Percentiles rank a stretch among this genome's conserved stretches.
Conservation (phyloP, 768 basidiomycete species). For the Cystobasidiopsis lactophilus region DNA sequence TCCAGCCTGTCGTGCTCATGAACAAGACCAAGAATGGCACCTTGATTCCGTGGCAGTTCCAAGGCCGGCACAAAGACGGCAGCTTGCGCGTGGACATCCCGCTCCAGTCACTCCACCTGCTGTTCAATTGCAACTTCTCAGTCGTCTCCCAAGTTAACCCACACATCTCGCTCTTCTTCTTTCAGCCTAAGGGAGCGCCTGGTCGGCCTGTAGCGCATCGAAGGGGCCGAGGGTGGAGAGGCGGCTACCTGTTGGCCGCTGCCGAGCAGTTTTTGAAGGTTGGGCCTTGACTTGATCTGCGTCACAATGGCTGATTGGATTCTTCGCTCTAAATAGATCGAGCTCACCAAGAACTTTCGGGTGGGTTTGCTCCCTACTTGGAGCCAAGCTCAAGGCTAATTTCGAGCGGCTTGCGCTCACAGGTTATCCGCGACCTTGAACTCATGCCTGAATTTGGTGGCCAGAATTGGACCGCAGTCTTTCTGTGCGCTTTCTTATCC, state of each 20-base stretch:
- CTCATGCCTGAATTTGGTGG: constrained; percentile 79
- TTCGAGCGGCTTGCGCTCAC: neutral
- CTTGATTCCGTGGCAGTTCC: constrained; percentile 18
- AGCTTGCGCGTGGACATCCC: constrained; percentile 71
- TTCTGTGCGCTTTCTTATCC: constrained; percentile 71
- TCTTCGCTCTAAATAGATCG: constrained; percentile 71
- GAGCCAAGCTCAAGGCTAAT: no score
- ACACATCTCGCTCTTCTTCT: constrained; percentile 64
- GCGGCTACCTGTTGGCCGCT: constrained; percentile 18
- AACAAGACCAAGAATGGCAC: constrained; percentile 16
- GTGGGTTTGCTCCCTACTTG: constrained; percentile 21
- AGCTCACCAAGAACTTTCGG: constrained; percentile 90
- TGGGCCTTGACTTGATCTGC: no score
- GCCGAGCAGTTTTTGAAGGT: constrained; percentile 16
- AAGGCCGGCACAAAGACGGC: constrained; percentile 16
- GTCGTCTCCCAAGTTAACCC: constrained; percentile 86
- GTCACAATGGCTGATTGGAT: constrained; percentile 34
- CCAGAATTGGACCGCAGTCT: constrained; percentile 90
- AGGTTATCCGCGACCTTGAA: constrained; percentile 86
- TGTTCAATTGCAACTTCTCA: constrained; percentile 56
- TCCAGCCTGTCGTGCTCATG: constrained; percentile 84
- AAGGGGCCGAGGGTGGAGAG: constrained; percentile 90
- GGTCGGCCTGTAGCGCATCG: constrained; percentile 86
- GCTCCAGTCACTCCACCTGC: constrained; percentile 23
- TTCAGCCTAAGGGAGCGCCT: constrained; percentile 39